A percentile compares a stretch with the other conserved stretches of the same genome.
Conservation (phyloP, 257 asterid species). For the Leptodermis oblonga region DNA sequence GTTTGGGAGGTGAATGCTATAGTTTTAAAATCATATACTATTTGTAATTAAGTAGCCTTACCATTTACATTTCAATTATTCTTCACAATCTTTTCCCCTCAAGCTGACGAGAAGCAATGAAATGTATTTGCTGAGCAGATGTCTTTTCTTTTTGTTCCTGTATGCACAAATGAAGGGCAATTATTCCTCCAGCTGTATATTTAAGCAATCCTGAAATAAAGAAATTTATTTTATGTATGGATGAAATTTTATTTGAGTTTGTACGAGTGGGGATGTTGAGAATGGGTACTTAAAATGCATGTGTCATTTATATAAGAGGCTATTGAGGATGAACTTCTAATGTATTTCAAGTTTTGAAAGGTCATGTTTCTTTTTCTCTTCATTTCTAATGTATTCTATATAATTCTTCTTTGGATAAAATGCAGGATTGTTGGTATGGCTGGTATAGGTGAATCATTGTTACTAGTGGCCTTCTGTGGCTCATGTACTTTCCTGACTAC, state of each 20-base stretch:
- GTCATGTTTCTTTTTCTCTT: too few relatives aligned
- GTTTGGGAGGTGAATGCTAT: background rate
- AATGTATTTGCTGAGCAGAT: background rate
- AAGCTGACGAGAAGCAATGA: background rate
- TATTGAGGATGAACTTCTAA: background rate
- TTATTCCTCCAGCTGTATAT: background rate
- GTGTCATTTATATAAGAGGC: background rate
- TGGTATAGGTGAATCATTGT: constrained; percentile 87
- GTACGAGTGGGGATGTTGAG: background rate
- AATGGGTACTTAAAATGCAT: background rate
- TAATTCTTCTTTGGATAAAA: constrained; percentile 18
- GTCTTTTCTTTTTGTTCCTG: too few relatives aligned
- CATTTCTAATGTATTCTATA: background rate
- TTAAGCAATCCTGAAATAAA: background rate
- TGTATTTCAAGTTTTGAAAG: background rate
- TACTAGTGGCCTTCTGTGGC: constrained; percentile 93
- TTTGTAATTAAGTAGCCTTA: background rate
- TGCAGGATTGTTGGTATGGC: constrained; percentile 99
- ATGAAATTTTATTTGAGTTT: background rate
- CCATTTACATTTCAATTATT: too few relatives aligned
- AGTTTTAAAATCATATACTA: background rate
- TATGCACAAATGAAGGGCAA: background rate
- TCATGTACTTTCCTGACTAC: constrained; percentile 93
- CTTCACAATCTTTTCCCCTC: background rate
- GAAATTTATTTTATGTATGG: background rate